Evolutionary conservation across 176 grass and related monocot species (phyloP).

Genomic region (Carex myosuroides): DNA sequence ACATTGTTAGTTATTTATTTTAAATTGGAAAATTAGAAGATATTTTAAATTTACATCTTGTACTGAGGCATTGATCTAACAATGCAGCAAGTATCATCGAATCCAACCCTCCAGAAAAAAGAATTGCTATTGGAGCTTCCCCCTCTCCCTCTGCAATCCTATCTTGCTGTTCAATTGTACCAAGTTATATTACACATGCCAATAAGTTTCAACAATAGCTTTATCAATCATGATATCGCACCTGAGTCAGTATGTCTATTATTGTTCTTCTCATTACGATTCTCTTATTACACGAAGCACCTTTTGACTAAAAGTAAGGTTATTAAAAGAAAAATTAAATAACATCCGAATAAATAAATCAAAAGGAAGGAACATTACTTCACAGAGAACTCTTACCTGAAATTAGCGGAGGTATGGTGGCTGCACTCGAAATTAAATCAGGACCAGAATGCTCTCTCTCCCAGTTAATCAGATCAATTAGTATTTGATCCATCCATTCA

Average conservation of each 20-base stretch:
- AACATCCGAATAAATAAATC: neutral
- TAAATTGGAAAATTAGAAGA: conserved; percentile 1
- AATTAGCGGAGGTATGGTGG: conserved; percentile 21
- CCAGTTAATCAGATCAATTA: conserved; percentile 62
- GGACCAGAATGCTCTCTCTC: conserved; percentile 55
- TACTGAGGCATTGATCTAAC: too few relatives aligned
- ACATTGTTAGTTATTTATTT: neutral
- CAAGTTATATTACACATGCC: neutral
- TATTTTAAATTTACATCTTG: neutral
- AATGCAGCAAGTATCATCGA: too few relatives aligned
- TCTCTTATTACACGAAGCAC: conserved; percentile 59
- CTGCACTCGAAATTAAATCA: conserved; percentile 16
- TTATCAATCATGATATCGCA: conserved; percentile 14
- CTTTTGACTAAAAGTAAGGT: conserved; percentile 36
- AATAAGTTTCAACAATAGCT: conserved; percentile 2
- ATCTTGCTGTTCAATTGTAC: conserved; percentile 31
- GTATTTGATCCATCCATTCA: conserved; percentile 41
- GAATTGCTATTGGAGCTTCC: too few relatives aligned
- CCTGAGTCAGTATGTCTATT: conserved; percentile 44
- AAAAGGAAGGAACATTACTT: conserved; percentile 6
- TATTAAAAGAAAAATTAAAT: conserved; percentile 27
- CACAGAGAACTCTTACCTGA: conserved; percentile 1
- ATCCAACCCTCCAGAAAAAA: too few relatives aligned
- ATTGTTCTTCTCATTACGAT: conserved; percentile 69
- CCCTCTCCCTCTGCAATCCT: conserved; percentile 28